Base-by-base conservation (phyloP, 352 stramenopile genomes). In the Phytophthora brassicae region DNA sequence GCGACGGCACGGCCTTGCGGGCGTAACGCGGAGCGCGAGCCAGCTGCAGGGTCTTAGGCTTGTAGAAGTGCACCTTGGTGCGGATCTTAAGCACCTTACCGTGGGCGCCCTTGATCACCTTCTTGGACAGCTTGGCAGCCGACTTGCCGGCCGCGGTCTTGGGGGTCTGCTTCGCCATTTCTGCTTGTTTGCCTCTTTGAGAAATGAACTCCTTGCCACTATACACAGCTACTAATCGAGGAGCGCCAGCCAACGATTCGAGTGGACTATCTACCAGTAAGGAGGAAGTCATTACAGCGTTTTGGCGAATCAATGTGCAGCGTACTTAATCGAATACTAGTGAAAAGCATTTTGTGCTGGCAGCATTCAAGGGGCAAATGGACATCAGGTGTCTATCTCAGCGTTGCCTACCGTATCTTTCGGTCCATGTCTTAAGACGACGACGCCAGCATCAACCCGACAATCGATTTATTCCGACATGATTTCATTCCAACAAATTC, bases 21-120 rank as follows among this genome's bases (percentile, higher is more conserved):
- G 89, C 79, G 77, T 99, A 99, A 75, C 98, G 98, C 26, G 97
- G 97, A 46, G 97, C 97, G 66, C 96, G 90, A 17, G 85, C 77
- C 56, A 98, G 82, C 74, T 91, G 87, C 22, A 99, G 84, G 60
- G 97, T 99, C 85, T 99, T 98, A 52, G 97, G 97, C 80, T 96
- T 95, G 96, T 99, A 99, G 88, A 99, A 99, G 90, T 99, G 97
- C 75, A 98, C 94, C 82, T 99, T 99, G 70, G 90, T 99, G 92
- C 97, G 97, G 77, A 99, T 97, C 77, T 98, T 96, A 36, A 97
- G 96, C 74, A 95, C 97, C 89, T 98, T 99, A 76, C 98, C 98
- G 69, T 97, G 89, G 56, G 88, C 93, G 77, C 95, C 96, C 87
- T 98, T 98, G 60, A 96, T 94, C 55, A 98, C 79, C 79, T 97